phyloP scores from a whole-genome alignment of 2,329 filamentous ascomycete species.

The Hansfordia pulvinata region DNA sequence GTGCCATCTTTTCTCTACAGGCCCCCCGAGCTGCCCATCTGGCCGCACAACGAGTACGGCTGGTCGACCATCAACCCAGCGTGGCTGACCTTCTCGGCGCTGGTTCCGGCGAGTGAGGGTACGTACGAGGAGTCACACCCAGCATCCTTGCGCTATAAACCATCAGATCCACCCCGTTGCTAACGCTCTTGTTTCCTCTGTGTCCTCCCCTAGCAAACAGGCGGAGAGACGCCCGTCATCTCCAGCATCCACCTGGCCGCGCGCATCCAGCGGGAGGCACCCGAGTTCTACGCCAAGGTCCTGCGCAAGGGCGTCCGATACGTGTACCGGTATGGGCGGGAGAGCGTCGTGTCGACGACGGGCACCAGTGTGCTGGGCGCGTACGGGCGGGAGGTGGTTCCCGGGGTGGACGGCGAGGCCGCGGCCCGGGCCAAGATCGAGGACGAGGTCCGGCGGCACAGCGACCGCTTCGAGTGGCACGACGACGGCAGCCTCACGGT shows the following conservation, averaged over 20 bases:
- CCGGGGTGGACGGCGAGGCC: slow-evolving; percentile 10
- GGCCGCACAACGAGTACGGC: slow-evolving; percentile 23
- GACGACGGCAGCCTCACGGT: slow-evolving; percentile 20
- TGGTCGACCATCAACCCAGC: slow-evolving; percentile 22
- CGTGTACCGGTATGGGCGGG: slow-evolving; percentile 13
- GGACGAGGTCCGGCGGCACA: slow-evolving; percentile 18
- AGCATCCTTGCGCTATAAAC: too few relatives aligned
- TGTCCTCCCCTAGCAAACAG: too few relatives aligned
- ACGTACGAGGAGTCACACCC: too few relatives aligned
- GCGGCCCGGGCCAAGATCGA: slow-evolving; percentile 14
- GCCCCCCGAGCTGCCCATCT: slow-evolving; percentile 22
- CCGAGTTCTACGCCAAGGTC: slow-evolving; percentile 15
- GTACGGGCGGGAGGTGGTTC: slow-evolving; percentile 15
- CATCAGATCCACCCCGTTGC: too few relatives aligned
- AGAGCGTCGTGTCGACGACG: slow-evolving; percentile 15
- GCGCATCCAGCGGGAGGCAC: slow-evolving; percentile 11
- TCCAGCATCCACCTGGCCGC: slow-evolving; percentile 15
- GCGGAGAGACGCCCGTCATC: slow-evolving; percentile 20
- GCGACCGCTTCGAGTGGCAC: slow-evolving; percentile 17
- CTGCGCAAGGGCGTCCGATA: slow-evolving; percentile 16
- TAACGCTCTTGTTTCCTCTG: too few relatives aligned
- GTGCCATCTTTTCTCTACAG: too few relatives aligned
- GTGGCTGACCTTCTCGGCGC: not conserved
- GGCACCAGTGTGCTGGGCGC: slow-evolving; percentile 17
- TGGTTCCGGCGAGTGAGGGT: too few relatives aligned